Evolutionary conservation across 2,329 filamentous ascomycete species (phyloP).

Genomic region (Aureobasidium sp.): DNA sequence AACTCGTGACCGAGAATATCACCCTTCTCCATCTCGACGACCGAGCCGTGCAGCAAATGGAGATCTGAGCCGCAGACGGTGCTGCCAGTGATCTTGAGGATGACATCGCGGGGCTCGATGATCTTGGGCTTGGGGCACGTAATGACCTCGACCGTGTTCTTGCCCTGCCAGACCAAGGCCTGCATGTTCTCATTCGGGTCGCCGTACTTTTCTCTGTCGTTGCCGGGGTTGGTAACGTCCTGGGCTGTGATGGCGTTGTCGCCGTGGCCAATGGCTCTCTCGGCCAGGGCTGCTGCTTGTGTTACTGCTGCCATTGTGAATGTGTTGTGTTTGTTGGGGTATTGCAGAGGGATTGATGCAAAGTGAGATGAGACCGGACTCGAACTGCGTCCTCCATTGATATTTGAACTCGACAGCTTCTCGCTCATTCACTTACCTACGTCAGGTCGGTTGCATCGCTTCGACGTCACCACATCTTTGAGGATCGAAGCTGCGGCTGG

Average conservation of each 20-base stretch:
- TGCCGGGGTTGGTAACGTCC: slow-evolving; percentile 57
- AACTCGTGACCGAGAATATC: slow-evolving; percentile 46
- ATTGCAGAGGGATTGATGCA: neutral
- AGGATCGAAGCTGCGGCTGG: neutral
- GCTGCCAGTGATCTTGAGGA: slow-evolving; percentile 64
- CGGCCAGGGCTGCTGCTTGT: slow-evolving; percentile 58
- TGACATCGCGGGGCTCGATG: slow-evolving; percentile 65
- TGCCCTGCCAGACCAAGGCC: slow-evolving; percentile 73
- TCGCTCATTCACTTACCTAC: neutral
- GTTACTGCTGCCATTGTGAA: slow-evolving; percentile 35
- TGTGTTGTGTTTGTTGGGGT: neutral
- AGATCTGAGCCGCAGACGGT: slow-evolving; percentile 55
- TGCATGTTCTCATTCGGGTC: slow-evolving; percentile 59
- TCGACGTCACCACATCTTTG: slow-evolving; percentile 8
- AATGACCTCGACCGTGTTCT: slow-evolving; percentile 65
- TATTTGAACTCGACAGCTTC: slow-evolving; percentile 2
- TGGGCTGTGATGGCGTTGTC: slow-evolving; percentile 57
- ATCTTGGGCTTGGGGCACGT: slow-evolving; percentile 63
- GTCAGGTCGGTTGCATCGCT: slow-evolving; percentile 6
- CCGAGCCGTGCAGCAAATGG: slow-evolving; percentile 44
- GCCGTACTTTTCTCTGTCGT: slow-evolving; percentile 41
- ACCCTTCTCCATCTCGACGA: slow-evolving; percentile 43
- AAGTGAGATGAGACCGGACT: neutral
- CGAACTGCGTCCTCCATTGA: neutral
- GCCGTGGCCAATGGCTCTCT: slow-evolving; percentile 60